These are phyloP conservation scores for Lentinula raphanica DNA, from an alignment of 768 basidiomycete genomes.

Conservation along the genomic window DNA sequence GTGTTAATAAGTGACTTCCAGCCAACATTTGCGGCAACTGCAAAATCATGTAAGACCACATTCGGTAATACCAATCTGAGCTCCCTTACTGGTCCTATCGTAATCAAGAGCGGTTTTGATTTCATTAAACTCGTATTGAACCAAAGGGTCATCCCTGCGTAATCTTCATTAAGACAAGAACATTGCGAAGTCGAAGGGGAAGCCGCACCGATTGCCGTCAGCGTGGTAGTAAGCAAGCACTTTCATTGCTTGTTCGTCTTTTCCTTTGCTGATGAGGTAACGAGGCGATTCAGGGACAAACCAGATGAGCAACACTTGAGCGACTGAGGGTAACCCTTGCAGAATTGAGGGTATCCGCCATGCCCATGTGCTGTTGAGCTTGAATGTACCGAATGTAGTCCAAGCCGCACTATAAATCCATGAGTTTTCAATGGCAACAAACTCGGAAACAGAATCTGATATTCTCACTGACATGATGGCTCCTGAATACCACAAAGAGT, in stretches of 20 bases:
- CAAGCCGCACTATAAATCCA: constrained; percentile 59
- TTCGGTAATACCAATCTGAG: too few relatives aligned
- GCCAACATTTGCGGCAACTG: constrained; percentile 51
- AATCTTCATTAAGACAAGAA: background rate
- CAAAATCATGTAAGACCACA: background rate
- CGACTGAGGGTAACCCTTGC: constrained; percentile 63
- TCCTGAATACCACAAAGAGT: constrained; percentile 85
- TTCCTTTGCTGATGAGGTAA: constrained; percentile 75
- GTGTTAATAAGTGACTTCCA: constrained; percentile 67
- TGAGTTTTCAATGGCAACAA: background rate
- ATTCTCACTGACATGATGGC: constrained; percentile 55
- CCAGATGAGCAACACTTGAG: constrained; percentile 62
- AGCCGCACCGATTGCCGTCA: constrained; percentile 56
- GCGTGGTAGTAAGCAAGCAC: constrained; percentile 81
- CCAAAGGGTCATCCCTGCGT: constrained; percentile 54
- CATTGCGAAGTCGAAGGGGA: background rate
- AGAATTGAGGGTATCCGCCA: constrained; percentile 81
- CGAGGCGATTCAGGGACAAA: constrained; percentile 82
- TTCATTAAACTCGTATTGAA: constrained; percentile 71
- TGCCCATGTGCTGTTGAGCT: constrained; percentile 61
- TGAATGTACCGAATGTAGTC: constrained; percentile 79
- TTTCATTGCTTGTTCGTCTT: constrained; percentile 60
- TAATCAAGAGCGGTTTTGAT: constrained; percentile 74
- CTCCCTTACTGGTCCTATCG: constrained; percentile 40
- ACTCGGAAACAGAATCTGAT: background rate